A percentile compares a stretch with the other conserved stretches of the same genome.
These are phyloP conservation scores for Aspergillus alliaceus DNA, from an alignment of 2,329 filamentous ascomycete genomes.

Conservation along the genomic window DNA sequence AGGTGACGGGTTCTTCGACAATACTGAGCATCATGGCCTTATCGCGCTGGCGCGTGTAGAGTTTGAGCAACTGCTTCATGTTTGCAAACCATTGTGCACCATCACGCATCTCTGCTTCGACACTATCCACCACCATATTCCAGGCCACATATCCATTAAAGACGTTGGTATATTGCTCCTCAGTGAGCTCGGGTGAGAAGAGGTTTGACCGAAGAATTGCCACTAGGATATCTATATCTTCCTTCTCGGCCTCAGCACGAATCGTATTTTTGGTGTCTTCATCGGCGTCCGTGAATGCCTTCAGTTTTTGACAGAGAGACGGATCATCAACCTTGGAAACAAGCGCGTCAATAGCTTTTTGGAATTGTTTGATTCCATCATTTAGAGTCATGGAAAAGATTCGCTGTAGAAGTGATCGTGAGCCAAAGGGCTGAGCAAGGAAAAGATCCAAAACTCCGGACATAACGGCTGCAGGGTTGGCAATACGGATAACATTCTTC, in stretches of 20 bases:
- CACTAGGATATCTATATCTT: conserved; percentile 82
- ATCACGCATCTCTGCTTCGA: conserved; percentile 80
- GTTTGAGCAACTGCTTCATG: conserved; percentile 89
- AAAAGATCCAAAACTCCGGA: conserved; percentile 93
- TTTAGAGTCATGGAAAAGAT: conserved; percentile 91
- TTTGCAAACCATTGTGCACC: conserved; percentile 91
- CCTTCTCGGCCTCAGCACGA: conserved; percentile 68
- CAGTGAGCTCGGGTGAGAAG: conserved; percentile 67
- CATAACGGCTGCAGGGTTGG: conserved; percentile 97
- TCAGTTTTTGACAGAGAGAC: conserved; percentile 76
- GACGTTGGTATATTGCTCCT: conserved; percentile 76
- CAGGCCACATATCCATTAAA: conserved; percentile 97
- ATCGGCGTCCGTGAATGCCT: conserved; percentile 72
- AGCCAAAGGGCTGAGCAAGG: conserved; percentile 89
- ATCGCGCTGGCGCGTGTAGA: conserved; percentile 86
- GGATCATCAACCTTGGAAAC: conserved; percentile 76
- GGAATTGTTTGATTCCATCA: conserved; percentile 83
- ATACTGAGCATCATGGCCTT: conserved; percentile 96
- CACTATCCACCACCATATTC: conserved; percentile 89
- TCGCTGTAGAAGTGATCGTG: conserved; percentile 84
- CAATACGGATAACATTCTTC: conserved; percentile 95
- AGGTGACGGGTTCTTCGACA: conserved; percentile 94
- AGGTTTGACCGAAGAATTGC: conserved; percentile 78
- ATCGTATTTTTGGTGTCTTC: conserved; percentile 74
- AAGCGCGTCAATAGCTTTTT: conserved; percentile 80